A percentile compares a stretch with the other conserved stretches of the same genome.
These are phyloP conservation scores for Metahyphopichia silvanorum DNA, from an alignment of 805 yeast genomes.

Conservation along the genomic window DNA sequence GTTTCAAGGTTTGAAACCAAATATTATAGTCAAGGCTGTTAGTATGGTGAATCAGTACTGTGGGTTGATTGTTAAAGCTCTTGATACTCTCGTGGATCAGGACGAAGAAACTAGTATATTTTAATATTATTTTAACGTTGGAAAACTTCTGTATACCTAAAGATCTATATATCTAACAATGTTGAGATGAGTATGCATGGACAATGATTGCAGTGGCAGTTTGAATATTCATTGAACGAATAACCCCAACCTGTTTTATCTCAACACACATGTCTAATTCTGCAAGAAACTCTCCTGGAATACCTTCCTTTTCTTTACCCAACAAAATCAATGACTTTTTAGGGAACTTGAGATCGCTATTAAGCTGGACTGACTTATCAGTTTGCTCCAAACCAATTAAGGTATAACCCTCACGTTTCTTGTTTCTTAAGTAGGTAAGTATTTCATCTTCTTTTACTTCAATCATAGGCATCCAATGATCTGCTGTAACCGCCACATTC, in stretches of 20 bases:
- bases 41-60: slow-evolving; percentile 59
- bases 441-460: slow-evolving; percentile 66
- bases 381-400: slow-evolving; percentile 92
- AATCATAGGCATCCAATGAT: slow-evolving; percentile 89
- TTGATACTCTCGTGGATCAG: slow-evolving; percentile 45
- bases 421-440: slow-evolving; percentile 50
- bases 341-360: slow-evolving; percentile 67
- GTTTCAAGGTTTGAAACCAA: slow-evolving; percentile 54
- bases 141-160: slow-evolving; percentile 17
- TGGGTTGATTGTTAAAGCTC: slow-evolving; percentile 55
- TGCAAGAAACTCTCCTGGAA: slow-evolving; percentile 79
- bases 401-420: slow-evolving; percentile 76
- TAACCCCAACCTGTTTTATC: slow-evolving; percentile 87
- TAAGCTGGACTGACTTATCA: slow-evolving; percentile 75
- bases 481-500: slow-evolving; percentile 91
- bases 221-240: slow-evolving; percentile 94
- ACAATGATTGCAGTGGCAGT: slow-evolving; percentile 95
- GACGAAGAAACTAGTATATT: slow-evolving; percentile 27
- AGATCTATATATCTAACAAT: slow-evolving; percentile 34
- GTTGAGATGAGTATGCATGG: slow-evolving; percentile 79
- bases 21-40: slow-evolving; percentile 50
- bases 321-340: slow-evolving; percentile 70
- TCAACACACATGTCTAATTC: slow-evolving; percentile 86
- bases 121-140: slow-evolving; percentile 14
- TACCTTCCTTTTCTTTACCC: slow-evolving; percentile 88